These are phyloP conservation scores for Eucalyptus erythrocorys DNA, from an alignment of 345 rosid genomes.

Conservation along the genomic window DNA sequence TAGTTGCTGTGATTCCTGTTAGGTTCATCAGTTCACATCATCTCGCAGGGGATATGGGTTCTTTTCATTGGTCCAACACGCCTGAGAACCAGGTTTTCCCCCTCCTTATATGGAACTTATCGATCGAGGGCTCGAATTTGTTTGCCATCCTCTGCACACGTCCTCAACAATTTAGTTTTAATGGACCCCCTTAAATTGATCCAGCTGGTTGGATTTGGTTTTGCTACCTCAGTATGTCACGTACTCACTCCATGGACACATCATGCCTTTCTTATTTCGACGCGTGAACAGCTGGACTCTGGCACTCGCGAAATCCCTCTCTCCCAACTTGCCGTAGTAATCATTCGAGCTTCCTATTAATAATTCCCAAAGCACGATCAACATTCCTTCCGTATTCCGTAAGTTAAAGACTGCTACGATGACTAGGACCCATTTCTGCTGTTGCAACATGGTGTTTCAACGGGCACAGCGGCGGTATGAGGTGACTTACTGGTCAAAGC, in stretches of 20 bases:
- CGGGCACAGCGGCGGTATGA: not conserved
- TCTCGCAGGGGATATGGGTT: not conserved
- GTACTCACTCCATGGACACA: not conserved
- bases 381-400: not conserved
- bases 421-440: not conserved
- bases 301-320: not conserved
- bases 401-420: not conserved
- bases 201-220: not conserved
- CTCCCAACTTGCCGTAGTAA: not conserved
- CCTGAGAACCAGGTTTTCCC: not conserved
- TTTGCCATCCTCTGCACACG: not conserved
- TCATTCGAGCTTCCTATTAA: not conserved
- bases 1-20: not conserved
- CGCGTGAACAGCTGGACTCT: not conserved
- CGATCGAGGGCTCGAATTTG: not conserved
- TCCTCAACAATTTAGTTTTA: not conserved
- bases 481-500: not conserved
- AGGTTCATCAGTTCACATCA: not conserved
- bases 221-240: not conserved
- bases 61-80: not conserved
- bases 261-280: not conserved
- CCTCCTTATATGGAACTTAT: not conserved
- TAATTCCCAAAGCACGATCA: not conserved
- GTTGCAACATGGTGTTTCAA: not conserved
- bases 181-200: not conserved